These are phyloP conservation scores for Leishmania martiniquensis DNA, from an alignment of 208 protist genomes.

Conservation along the genomic window DNA sequence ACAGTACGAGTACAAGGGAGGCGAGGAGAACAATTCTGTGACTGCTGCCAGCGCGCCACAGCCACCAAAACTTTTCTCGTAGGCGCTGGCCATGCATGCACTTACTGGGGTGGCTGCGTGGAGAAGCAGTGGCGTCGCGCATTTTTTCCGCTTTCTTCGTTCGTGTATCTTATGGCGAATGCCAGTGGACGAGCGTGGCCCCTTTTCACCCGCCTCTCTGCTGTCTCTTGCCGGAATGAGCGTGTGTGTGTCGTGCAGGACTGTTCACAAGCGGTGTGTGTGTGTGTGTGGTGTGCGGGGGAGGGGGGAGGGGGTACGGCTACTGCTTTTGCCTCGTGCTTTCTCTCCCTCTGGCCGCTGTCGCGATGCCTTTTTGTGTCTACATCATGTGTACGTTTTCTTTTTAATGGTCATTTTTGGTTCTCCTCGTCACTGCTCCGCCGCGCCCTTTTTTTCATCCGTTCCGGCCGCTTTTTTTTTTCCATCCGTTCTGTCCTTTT, in stretches of 20 bases:
- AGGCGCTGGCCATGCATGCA: neutral
- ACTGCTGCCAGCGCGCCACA: conserved; percentile 12
- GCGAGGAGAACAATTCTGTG: conserved; percentile 13
- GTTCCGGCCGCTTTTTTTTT: too few species aligned
- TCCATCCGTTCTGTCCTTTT: too few species aligned
- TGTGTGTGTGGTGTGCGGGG: neutral
- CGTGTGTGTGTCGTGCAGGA: neutral
- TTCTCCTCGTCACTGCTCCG: neutral
- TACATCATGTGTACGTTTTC: neutral
- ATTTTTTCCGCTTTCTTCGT: neutral
- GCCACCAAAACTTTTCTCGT: conserved; percentile 32
- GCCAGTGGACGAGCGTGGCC: neutral
- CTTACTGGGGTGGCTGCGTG: neutral
- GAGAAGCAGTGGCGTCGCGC: neutral
- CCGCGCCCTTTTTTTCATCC: neutral
- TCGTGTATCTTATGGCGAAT: neutral
- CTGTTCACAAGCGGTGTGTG: neutral
- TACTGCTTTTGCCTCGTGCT: neutral
- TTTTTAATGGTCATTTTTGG: neutral
- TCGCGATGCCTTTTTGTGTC: neutral
- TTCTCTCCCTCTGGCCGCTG: neutral
- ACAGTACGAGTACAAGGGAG: conserved; percentile 62
- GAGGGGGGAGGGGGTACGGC: neutral
- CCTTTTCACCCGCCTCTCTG: neutral
- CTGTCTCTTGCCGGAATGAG: neutral